Base-by-base conservation (phyloP, 2,329 filamentous ascomycete species). In the Aspergillus sp. region DNA sequence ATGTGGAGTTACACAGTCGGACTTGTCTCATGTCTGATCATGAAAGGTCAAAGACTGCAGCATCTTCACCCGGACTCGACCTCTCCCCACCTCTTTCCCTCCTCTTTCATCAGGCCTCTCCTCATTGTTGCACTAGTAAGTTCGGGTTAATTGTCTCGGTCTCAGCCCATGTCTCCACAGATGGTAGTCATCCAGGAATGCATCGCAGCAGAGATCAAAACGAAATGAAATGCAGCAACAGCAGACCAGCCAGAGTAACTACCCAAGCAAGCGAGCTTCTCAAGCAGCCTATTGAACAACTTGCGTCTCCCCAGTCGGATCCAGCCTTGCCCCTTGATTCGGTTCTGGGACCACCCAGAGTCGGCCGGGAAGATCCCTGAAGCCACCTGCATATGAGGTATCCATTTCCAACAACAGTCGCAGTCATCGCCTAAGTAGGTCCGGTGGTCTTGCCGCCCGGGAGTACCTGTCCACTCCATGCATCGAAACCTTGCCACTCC, bases 301-400 rank as follows among this genome's bases (percentile, higher is more conserved):
- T 36, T 44, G 32, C 19, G 8, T 53, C 5, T 41, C 21, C 19
- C 30, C 39, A 25, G 36, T 53, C 10, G 21, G 8, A 19, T 17
- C 15, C 38, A 25, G 30, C 27, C 41, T 54, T 54, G 56, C 58
- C 50, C 52, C 57, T 56, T 58, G 54, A 48, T 55, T 54, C 47
- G 13, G 36, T 54, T 38, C 32, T 48, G 44, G 47, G 25, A n/a
- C 53, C 51, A 55, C 32, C 53, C 49, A 42, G 36, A 55, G 57
- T 42, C 54, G 49, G 27, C 58, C 39, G 54, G 62, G 61, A 58
- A 59, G 49, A 65, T 59, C 61, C 64, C 49, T 54, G 63, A 36
- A 52, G 32, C 30, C 13, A 21, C 54, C 48, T 62, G 63, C 64
- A 66, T 66, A 51, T 62, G 64, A 66, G 62, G 55, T 54, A 59